These are phyloP conservation scores for Salvia miltiorrhiza DNA, from an alignment of 257 asterid species.

Conservation along the genomic window DNA sequence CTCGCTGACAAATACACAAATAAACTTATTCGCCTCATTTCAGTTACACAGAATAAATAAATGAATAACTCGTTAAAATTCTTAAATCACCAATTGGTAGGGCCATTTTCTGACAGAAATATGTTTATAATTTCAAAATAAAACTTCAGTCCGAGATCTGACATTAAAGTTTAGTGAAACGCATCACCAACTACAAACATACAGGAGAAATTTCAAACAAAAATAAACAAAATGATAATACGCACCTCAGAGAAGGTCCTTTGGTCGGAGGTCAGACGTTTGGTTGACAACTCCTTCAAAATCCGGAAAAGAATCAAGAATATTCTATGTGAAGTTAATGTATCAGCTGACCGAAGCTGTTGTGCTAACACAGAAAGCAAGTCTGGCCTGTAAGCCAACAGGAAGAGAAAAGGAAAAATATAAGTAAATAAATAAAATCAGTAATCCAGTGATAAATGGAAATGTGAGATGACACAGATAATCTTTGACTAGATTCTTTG, in stretches of 20 bases:
- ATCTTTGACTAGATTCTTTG: background rate
- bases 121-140: background rate
- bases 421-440: background rate
- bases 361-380: constrained; percentile 87
- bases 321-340: constrained; percentile 85
- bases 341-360: constrained; percentile 82
- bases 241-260: constrained; percentile 85
- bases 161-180: background rate
- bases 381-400: constrained; percentile 78
- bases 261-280: constrained; percentile 84
- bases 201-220: background rate
- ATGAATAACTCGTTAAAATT: background rate
- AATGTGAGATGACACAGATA: background rate
- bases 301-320: constrained; percentile 86
- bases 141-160: constrained; percentile 12
- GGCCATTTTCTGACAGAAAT: background rate
- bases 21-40: background rate
- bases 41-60: background rate
- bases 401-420: constrained; percentile 22
- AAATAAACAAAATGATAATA: constrained; percentile 17
- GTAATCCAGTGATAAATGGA: background rate
- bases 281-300: constrained; percentile 90
- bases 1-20: background rate
- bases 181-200: constrained; percentile 1
- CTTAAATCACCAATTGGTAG: background rate